Conservation (phyloP, 345 rosid species). For the Salix purpurea region DNA sequence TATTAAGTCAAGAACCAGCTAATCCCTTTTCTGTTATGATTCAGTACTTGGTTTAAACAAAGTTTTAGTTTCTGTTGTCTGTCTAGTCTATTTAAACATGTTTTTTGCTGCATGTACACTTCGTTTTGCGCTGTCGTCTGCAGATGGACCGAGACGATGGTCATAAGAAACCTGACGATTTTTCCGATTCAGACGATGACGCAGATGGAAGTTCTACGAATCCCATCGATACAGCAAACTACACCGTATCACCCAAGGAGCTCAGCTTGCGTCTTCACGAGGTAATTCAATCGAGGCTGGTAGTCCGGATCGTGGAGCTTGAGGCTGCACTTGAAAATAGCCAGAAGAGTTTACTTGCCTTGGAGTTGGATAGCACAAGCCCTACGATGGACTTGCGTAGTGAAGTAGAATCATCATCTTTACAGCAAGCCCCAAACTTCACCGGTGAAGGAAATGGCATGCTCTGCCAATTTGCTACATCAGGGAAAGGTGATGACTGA, state of each 20-base stretch:
- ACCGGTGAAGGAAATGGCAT: too few relatives aligned
- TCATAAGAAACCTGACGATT: not conserved
- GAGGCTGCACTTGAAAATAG: constrained; percentile 27
- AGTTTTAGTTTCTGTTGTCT: too few relatives aligned
- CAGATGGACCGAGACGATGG: constrained; percentile 13
- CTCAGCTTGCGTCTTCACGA: constrained; percentile 35
- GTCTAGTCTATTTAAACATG: too few relatives aligned
- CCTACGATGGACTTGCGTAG: not conserved
- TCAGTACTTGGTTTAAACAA: too few relatives aligned
- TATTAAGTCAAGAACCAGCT: too few relatives aligned
- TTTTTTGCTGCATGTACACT: too few relatives aligned
- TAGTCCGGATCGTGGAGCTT: constrained; percentile 28
- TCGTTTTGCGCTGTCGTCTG: not conserved
- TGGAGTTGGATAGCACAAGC: constrained; percentile 1
- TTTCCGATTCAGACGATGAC: constrained; percentile 18
- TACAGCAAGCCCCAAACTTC: too few relatives aligned
- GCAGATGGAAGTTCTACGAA: not conserved
- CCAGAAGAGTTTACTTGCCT: constrained; percentile 20
- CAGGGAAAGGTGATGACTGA: too few relatives aligned
- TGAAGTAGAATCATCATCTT: not conserved
- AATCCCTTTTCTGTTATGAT: too few relatives aligned
- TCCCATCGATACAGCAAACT: constrained; percentile 6
- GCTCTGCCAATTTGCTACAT: too few relatives aligned
- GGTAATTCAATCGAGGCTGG: constrained; percentile 29
- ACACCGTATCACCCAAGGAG: constrained; percentile 20